Evolutionary conservation across 2,329 filamentous ascomycete genomes (phyloP), one percentile per base, ranked within the genome.

Genomic region (Colletotrichum sp.): DNA sequence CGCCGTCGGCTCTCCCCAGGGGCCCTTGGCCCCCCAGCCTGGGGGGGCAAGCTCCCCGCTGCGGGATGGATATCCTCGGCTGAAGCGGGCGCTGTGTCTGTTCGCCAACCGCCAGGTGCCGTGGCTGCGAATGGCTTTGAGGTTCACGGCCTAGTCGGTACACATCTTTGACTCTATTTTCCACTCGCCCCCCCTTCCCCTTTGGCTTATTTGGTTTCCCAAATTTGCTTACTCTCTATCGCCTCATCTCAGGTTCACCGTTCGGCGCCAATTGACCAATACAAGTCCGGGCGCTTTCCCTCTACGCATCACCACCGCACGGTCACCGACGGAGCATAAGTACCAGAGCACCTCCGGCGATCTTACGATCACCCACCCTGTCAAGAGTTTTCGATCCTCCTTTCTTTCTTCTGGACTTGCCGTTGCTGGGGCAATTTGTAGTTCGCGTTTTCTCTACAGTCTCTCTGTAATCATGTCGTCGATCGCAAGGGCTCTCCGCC

Each of bases 401-500:
- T 30, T 16, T 78, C 30, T 62, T 26, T 8, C 28, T 39, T 10
- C 12, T 49, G n/a, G 34, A 8, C n/a, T 63, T 60, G 12, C 26
- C 21, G 2, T n/a, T 55, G 28, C 28, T 62, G 10, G 49, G 30
- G 24, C 16, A 28, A 63, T 52, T 28, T 12, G 8, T 21, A 60
- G 12, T n/a, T 21, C 32, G 15, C 60, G 18, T 28, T 21, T 55
- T 34, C 24, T 24, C 44, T 24, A 62, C 36, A 76, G 67, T 52
- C 34, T 83, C 32, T 65, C 18, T 13, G 82, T 81, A 44, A 76
- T 71, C 62, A 89, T 89, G 85, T 90, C 88, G 73, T 89, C 88
- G 30, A 83, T 91, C 73, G 85, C 88, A 71, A 85, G 89, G 83
- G 86, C 86, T 30, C 79, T 92, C 78, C 87, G 90, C 78, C 90